Conservation (phyloP, 305 asterid species). For the Fraxinus greggii region DNA sequence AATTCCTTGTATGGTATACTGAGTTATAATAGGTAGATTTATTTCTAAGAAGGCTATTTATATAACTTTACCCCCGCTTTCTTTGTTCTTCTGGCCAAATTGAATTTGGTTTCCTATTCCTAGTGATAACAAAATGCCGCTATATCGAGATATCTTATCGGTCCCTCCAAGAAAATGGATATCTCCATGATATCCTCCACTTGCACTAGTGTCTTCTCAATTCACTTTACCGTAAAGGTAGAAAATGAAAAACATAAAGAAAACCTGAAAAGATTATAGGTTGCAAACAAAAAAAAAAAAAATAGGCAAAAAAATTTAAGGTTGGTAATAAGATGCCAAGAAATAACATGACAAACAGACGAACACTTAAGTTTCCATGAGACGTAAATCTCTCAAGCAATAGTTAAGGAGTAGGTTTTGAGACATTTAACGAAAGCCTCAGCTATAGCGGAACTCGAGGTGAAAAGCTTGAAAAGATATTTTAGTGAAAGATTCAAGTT, state of each 20-base stretch:
- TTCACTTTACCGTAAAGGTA: not conserved
- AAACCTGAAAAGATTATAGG: not conserved
- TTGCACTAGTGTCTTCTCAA: not conserved
- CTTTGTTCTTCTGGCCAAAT: not conserved
- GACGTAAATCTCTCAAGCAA: not conserved
- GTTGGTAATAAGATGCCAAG: not conserved
- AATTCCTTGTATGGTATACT: not conserved
- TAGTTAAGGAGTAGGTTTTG: not conserved
- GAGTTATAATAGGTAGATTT: not conserved
- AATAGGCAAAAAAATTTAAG: not conserved
- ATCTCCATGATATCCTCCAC: not conserved
- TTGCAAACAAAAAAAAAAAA: not conserved
- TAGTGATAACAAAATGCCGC: not conserved
- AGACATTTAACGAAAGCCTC: not conserved
- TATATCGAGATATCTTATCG: not conserved
- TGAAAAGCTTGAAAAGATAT: not conserved
- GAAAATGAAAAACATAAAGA: not conserved
- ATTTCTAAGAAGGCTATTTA: not conserved
- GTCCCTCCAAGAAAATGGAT: not conserved
- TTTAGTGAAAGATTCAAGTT: not conserved
- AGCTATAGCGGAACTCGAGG: not conserved
- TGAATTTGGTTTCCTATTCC: not conserved
- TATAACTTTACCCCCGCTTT: not conserved
- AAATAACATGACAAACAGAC: not conserved
- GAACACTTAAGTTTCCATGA: not conserved